A percentile compares a stretch with the other conserved stretches of the same genome.
Conservation (phyloP, 2,329 filamentous ascomycete species). For the Trichophyton simii region DNA sequence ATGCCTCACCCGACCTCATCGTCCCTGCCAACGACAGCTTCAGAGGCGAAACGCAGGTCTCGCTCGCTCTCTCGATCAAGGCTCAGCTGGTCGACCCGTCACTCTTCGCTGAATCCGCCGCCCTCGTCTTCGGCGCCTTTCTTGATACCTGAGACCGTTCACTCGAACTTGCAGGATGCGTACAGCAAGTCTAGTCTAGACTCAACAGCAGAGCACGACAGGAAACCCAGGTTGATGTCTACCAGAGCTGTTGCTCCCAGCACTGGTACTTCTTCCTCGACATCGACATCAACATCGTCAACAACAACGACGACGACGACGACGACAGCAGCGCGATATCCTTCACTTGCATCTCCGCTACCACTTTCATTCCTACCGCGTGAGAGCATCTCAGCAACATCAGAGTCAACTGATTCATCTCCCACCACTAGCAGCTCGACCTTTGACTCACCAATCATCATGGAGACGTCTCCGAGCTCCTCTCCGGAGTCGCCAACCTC, state of each 20-base stretch:
- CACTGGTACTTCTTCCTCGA: too few species aligned
- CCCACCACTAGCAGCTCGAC: conserved; percentile 90
- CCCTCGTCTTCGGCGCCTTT: not conserved
- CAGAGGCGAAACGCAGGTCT: conserved; percentile 5
- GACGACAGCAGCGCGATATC: not conserved
- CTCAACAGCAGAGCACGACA: not conserved
- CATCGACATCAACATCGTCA: too few species aligned
- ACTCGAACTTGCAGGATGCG: not conserved
- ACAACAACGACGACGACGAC: not conserved
- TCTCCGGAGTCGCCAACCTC: conserved; percentile 82
- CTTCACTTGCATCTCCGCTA: not conserved
- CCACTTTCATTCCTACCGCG: conserved; percentile 26
- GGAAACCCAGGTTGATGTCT: conserved; percentile 1
- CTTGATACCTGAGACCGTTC: not conserved
- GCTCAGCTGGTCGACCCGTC: not conserved
- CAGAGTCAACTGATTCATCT: conserved; percentile 83
- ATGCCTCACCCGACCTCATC: conserved; percentile 3
- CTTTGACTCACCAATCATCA: conserved; percentile 78
- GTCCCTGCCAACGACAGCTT: not conserved
- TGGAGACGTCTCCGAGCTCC: conserved; percentile 80
- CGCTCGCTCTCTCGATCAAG: conserved; percentile 4
- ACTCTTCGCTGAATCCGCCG: not conserved
- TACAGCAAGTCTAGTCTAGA: not conserved
- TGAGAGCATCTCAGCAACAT: conserved; percentile 36
- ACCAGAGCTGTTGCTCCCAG: not conserved